phyloP scores from a whole-genome alignment of 2,329 filamentous ascomycete species.

The Aspergillus uvarum region DNA sequence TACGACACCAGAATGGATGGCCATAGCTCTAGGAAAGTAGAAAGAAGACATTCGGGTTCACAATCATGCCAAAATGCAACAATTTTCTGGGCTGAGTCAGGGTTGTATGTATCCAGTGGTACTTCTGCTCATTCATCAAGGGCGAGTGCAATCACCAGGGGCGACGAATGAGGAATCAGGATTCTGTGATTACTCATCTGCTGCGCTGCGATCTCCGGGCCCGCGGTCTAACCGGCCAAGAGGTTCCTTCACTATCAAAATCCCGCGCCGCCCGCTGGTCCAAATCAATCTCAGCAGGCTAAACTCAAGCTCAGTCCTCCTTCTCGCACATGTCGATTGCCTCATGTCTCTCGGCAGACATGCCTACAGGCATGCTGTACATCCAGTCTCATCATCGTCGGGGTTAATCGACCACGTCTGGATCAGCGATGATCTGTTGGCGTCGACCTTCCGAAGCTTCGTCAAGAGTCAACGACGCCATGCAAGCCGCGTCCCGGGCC shows the following conservation, averaged over 20 bases:
- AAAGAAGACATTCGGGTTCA: too few species aligned
- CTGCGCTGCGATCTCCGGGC: background rate
- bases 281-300: constrained; percentile 16
- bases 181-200: constrained; percentile 25
- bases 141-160: background rate
- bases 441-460: constrained; percentile 50
- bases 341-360: constrained; percentile 45
- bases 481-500: constrained; percentile 62
- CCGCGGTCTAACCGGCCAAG: constrained; percentile 4
- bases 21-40: too few species aligned
- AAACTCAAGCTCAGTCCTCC: background rate
- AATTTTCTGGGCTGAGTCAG: too few species aligned
- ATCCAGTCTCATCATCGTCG: constrained; percentile 26
- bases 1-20: too few species aligned
- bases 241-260: constrained; percentile 10
- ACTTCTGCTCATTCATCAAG: too few species aligned
- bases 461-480: constrained; percentile 51
- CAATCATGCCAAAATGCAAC: background rate
- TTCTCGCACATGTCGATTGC: constrained; percentile 21
- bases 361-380: constrained; percentile 42
- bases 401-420: constrained; percentile 40
- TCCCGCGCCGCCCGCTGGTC: constrained; percentile 11
- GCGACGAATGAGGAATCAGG: background rate
- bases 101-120: too few species aligned
- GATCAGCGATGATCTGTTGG: constrained; percentile 48